phyloP scores from a whole-genome alignment of 768 basidiomycete species.

The Mycena latifolia region DNA sequence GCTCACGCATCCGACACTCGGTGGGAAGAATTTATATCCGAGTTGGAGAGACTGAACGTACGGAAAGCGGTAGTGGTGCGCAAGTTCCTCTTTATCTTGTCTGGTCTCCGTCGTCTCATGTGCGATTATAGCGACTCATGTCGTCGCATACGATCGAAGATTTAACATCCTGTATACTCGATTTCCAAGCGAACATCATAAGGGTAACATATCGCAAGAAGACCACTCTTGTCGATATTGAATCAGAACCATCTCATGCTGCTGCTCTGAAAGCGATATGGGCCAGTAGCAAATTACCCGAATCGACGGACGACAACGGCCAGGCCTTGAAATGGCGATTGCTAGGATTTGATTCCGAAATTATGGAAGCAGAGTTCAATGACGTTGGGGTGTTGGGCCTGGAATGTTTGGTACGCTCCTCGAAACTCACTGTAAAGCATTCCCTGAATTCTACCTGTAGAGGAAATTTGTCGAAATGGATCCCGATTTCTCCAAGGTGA shows the following conservation, averaged over 20 bases:
- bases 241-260: conserved; percentile 68
- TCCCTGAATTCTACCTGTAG: conserved; percentile 47
- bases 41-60: conserved; percentile 82
- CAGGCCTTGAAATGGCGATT: conserved; percentile 77
- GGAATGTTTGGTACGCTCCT: conserved; percentile 77
- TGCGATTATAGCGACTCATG: conserved; percentile 76
- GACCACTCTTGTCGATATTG: conserved; percentile 80
- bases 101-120: conserved; percentile 1
- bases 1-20: conserved; percentile 81
- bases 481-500: conserved; percentile 83
- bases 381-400: conserved; percentile 86
- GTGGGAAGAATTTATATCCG: conserved; percentile 84
- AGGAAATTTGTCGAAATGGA: conserved; percentile 76
- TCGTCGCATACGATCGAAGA: conserved; percentile 85
- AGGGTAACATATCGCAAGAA: conserved; percentile 86
- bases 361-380: conserved; percentile 80
- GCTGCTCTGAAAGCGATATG: conserved; percentile 76
- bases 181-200: conserved; percentile 90
- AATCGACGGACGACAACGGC: conserved; percentile 63
- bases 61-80: conserved; percentile 86
- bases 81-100: conserved; percentile 29
- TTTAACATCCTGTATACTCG: conserved; percentile 84
- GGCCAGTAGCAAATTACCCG: conserved; percentile 68
- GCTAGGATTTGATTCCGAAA: conserved; percentile 83
- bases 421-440: neutral